phyloP scores from a whole-genome alignment of 352 stramenopile species.

The Pythium rishiriense region DNA sequence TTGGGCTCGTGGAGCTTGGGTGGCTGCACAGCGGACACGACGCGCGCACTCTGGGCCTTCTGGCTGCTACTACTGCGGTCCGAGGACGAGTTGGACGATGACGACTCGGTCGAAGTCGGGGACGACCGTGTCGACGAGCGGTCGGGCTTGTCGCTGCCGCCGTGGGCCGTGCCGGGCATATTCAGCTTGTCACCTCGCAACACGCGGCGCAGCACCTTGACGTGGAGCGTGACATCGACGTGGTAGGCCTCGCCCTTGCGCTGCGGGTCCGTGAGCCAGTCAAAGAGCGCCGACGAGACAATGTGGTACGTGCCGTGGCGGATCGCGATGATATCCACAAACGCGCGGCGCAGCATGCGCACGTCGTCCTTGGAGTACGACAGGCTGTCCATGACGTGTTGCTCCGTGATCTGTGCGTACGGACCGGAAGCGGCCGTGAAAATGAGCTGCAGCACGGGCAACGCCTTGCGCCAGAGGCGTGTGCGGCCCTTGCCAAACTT shows the following conservation, averaged over 20 bases:
- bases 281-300: slow-evolving; percentile 63
- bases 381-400: slow-evolving; percentile 62
- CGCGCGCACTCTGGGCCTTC: slow-evolving; percentile 7
- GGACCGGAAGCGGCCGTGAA: slow-evolving; percentile 64
- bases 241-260: slow-evolving; percentile 67
- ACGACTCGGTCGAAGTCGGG: slow-evolving; percentile 24
- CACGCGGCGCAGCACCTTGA: slow-evolving; percentile 45
- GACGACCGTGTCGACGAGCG: slow-evolving; percentile 15
- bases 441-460: slow-evolving; percentile 73
- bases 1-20: slow-evolving; percentile 30
- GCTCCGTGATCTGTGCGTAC: slow-evolving; percentile 72
- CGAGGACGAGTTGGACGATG: slow-evolving; percentile 21
- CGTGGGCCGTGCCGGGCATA: slow-evolving; percentile 18
- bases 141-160: background rate
- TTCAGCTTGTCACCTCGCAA: slow-evolving; percentile 32
- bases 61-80: slow-evolving; percentile 20
- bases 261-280: slow-evolving; percentile 61
- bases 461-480: slow-evolving; percentile 78
- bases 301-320: slow-evolving; percentile 69
- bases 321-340: slow-evolving; percentile 74
- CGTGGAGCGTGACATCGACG: slow-evolving; percentile 49
- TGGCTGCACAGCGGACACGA: slow-evolving; percentile 28
- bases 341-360: slow-evolving; percentile 66
- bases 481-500: slow-evolving; percentile 78
- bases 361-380: slow-evolving; percentile 60